phyloP scores from a whole-genome alignment of 306 rosid genomes.

The Echinosophora koreensis region DNA sequence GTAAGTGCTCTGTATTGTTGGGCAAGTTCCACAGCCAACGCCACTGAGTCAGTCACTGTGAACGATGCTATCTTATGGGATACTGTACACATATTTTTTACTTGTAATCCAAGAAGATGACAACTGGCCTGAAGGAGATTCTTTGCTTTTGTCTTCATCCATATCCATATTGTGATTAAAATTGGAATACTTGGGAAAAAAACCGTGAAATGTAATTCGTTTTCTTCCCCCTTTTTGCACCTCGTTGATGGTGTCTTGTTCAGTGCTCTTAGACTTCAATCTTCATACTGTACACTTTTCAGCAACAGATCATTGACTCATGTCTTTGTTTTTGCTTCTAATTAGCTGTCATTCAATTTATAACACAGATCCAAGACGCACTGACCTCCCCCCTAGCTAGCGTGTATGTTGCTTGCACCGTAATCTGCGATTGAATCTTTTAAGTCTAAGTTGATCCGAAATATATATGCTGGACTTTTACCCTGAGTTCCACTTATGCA shows the following conservation, averaged over 20 bases:
- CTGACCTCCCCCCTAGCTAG: background rate
- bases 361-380: background rate
- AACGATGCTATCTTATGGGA: background rate
- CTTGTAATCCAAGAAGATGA: conserved; percentile 31
- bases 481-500: background rate
- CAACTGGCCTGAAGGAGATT: conserved; percentile 37
- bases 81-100: conserved; percentile 9
- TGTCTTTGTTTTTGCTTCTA: background rate
- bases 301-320: background rate
- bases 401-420: background rate
- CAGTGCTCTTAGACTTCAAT: background rate
- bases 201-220: background rate
- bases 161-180: conserved; percentile 4
- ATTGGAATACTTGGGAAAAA: background rate
- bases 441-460: background rate
- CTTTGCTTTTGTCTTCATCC: conserved; percentile 39
- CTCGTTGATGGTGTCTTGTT: background rate
- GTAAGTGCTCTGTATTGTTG: too few species aligned
- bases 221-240: background rate
- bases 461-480: too few species aligned
- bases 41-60: conserved; percentile 4
- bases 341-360: background rate
- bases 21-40: background rate
- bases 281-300: background rate
- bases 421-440: background rate